A percentile compares a stretch with the other conserved stretches of the same genome.
Evolutionary conservation across 139 green algal species (phyloP).

Genomic region (Auxenochlorella pyrenoidosa): DNA sequence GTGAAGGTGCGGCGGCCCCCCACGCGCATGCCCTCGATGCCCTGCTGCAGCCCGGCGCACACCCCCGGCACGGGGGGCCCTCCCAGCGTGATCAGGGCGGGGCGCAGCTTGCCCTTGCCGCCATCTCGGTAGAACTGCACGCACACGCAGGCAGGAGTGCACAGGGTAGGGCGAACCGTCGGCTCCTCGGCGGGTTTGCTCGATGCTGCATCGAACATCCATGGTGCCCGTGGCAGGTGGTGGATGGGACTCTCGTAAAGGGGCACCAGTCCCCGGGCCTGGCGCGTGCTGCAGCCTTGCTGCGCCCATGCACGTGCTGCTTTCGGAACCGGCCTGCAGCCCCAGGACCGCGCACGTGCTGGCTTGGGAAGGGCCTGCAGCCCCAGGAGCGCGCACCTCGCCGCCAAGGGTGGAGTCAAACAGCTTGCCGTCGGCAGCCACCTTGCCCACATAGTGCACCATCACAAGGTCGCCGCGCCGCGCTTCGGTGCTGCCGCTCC

Average conservation of each 20-base stretch:
- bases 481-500: slow-evolving; percentile 37
- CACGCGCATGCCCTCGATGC: slow-evolving; percentile 54
- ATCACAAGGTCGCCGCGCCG: slow-evolving; percentile 43
- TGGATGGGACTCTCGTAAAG: no score
- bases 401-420: slow-evolving; percentile 61
- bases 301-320: no score
- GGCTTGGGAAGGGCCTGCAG: background rate
- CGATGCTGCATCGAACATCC: no score
- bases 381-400: slow-evolving; percentile 28
- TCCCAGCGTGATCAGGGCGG: slow-evolving; percentile 44
- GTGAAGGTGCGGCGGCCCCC: slow-evolving; percentile 50
- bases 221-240: no score
- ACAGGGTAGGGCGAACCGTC: no score
- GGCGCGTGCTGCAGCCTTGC: no score
- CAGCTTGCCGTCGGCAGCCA: slow-evolving; percentile 32
- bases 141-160: no score
- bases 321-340: no score
- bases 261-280: no score
- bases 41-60: slow-evolving; percentile 41
- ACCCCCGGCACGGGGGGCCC: slow-evolving; percentile 54
- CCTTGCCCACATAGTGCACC: slow-evolving; percentile 53
- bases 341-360: no score
- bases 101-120: slow-evolving; percentile 51
- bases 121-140: slow-evolving; percentile 59
- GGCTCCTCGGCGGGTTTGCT: no score